Conservation (phyloP, 371 early-diverging fungal species). For the Capniomyces stellatus region DNA sequence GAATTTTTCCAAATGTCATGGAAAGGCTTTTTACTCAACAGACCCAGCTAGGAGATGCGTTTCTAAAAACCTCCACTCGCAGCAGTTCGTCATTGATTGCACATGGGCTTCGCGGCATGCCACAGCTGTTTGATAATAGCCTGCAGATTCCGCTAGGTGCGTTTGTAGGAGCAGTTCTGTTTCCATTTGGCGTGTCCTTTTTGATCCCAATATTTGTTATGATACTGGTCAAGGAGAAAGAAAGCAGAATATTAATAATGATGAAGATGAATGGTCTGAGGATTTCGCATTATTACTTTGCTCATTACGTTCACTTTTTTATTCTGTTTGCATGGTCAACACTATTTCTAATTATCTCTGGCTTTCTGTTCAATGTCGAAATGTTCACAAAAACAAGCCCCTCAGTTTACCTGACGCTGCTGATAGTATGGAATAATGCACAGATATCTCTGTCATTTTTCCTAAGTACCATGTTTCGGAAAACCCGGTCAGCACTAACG, state of each 20-base stretch:
- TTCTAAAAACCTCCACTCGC: constrained; percentile 10
- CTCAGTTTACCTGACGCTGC: constrained; percentile 31
- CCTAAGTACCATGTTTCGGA: constrained; percentile 36
- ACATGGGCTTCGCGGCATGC: constrained; percentile 39
- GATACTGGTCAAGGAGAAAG: constrained; percentile 45
- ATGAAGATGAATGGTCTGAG: constrained; percentile 56
- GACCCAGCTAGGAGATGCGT: constrained; percentile 31
- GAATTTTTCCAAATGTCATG: constrained; percentile 33
- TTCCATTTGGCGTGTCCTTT: constrained; percentile 54
- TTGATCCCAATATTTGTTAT: constrained; percentile 51
- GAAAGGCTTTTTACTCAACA: constrained; percentile 27
- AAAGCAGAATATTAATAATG: constrained; percentile 43
- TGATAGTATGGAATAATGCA: constrained; percentile 43
- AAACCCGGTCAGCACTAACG: constrained; percentile 32
- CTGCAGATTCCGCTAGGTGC: constrained; percentile 29
- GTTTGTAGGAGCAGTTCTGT: constrained; percentile 36
- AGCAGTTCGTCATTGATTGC: constrained; percentile 29
- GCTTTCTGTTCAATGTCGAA: constrained; percentile 28
- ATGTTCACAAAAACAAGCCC: constrained; percentile 37
- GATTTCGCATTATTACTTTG: constrained; percentile 32
- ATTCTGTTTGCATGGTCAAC: constrained; percentile 35
- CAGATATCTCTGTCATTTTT: constrained; percentile 44
- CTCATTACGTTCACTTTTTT: constrained; percentile 43
- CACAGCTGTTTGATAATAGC: constrained; percentile 23
- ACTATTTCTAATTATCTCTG: constrained; percentile 33